Evolutionary conservation across 805 yeast genomes (phyloP), one percentile per base, ranked within the genome.

Genomic region (Ogataea sp.): DNA sequence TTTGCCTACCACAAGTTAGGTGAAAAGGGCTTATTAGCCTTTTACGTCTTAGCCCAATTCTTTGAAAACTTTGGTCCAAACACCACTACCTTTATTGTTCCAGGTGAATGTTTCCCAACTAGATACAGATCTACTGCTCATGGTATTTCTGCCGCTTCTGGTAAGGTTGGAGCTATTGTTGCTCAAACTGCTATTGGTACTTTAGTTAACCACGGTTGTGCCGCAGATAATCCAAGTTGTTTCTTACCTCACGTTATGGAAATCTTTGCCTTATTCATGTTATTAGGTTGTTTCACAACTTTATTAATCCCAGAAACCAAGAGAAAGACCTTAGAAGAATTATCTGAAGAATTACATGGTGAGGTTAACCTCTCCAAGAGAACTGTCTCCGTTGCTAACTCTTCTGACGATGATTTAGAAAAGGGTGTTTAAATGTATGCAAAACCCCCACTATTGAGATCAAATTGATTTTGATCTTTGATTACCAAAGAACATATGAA

Each of bases 121-220:
- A 80, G 95, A 73, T 87, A 86, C 68, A 83, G 96, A 80, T 86
- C 95, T 20, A 79, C 95, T 50, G 95, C 96, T 36, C 96, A 87
- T 55, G 96, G 96, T 73, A 73, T 87, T 46, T 86, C 95, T 47
- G 96, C 96, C 52, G 96, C 94, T 38, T 63, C 78, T 26, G 96
- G 96, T 71, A 87, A 87, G 63, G 70, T 86, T 53, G 96, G 96
- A 69, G 95, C 96, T 43, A 85, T 87, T 51, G 77, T 87, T 70
- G 95, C 96, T 21, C 93, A 83, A 68, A 80, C 89, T 46, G 82
- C 83, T 60, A 64, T 83, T 50, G 93, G 96, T 73, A 85, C 95
- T 47, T 73, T 87, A 54, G 72, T 80, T 41, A 71, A 83, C 71
- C 90, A 83, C 63, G 73, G 76, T 46, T 87, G 95, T 76, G 67